Evolutionary conservation across 192 early-diverging fungal genomes (phyloP).

Genomic region (Podochytrium sp.): DNA sequence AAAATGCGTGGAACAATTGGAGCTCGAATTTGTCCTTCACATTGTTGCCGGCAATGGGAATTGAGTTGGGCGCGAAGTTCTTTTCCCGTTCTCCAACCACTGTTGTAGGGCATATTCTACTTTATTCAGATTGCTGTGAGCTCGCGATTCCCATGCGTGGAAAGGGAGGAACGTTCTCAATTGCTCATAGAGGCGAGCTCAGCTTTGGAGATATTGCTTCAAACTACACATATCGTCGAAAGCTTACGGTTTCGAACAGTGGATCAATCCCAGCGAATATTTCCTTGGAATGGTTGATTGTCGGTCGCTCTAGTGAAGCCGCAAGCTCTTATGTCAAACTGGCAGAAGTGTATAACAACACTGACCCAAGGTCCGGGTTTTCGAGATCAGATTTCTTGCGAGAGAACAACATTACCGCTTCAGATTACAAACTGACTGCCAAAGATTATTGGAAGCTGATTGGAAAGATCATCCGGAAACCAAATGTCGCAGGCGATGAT

Average conservation of each 20-base stretch:
- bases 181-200: constrained; percentile 61
- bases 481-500: constrained; percentile 30
- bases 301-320: constrained; percentile 51
- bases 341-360: constrained; percentile 49
- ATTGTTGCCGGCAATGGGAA: constrained; percentile 43
- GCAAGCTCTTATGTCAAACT: constrained; percentile 43
- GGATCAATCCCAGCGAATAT: constrained; percentile 63
- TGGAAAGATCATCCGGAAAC: constrained; percentile 49
- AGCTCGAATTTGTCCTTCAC: constrained; percentile 26
- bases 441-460: constrained; percentile 53
- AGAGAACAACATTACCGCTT: constrained; percentile 43
- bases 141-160: constrained; percentile 50
- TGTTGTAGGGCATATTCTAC: constrained; percentile 46
- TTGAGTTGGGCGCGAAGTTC: constrained; percentile 56
- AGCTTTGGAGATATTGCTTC: constrained; percentile 66
- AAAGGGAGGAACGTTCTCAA: constrained; percentile 61
- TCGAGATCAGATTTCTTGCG: constrained; percentile 41
- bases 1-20: constrained; percentile 54
- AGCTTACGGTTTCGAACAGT: constrained; percentile 51
- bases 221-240: constrained; percentile 57
- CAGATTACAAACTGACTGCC: constrained; percentile 30
- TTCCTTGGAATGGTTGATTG: constrained; percentile 60
- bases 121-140: constrained; percentile 54
- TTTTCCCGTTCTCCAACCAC: constrained; percentile 46
- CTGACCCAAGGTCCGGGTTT: constrained; percentile 65